Base-by-base conservation (phyloP, 495 filamentous ascomycete species). In the Sordaria brevicollis region DNA sequence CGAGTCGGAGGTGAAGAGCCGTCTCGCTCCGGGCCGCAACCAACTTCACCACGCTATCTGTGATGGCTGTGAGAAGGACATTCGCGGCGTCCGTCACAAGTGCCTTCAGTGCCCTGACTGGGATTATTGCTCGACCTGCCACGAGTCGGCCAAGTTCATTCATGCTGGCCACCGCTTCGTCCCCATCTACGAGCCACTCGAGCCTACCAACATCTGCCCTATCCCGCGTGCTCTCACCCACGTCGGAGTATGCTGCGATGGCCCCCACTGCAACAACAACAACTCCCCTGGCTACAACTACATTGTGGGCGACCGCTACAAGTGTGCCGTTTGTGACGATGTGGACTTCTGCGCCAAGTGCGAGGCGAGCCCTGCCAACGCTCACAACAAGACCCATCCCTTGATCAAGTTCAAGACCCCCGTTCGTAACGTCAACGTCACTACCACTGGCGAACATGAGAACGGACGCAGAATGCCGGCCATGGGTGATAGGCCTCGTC, bases 341-440 rank as follows among this genome's bases (percentile, higher is more conserved):
- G 91, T 90, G 37, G 96, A 99, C 76, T 97, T 98, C 86, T 99
- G 95, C 78, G 93, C 90, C 72, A 91, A 87, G 76, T 99, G 95
- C 81, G 95, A 99, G 81, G 92, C 94, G 33, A 86, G 87, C 72
- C 96, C 96, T 5, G 84, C 83, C 67, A 93, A 96, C 79, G 81
- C 79, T 7, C 95, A 99, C 83, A 98, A 98, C 83, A 87, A 87
- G 73, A 97, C 95, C 17, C 95, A 99, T 76, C 95, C 95, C 6
- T 82, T 98, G 75, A 92, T 99, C 81, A 97, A 97, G 82, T 93
- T 99, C 84, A 97, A 93, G 87, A 95, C 92, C 3, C 91, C 94
- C 2, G 92, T 98, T 65, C 91, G 92, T 71, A 92, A 91, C 73
- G 93, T 97, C 34, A 91, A 87, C 67, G 92, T 99, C 66, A 95